Evolutionary conservation across 1,284 basidiomycete genomes (phyloP), one percentile per base, ranked within the genome.

Genomic region (Sanguinoderma infundibulare): DNA sequence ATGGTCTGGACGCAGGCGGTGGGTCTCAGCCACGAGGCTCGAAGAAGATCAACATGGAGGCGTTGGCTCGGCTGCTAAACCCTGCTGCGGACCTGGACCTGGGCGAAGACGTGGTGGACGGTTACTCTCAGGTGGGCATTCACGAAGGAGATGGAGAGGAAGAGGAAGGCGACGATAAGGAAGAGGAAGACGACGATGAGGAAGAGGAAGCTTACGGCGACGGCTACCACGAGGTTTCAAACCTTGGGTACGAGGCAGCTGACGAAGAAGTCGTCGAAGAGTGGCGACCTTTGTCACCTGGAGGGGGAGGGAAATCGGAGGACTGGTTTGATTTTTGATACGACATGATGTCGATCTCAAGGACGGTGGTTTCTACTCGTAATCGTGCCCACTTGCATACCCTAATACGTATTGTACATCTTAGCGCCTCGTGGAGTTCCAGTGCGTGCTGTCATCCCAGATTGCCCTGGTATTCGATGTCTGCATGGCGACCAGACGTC

Each of bases 11-110:
- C 24, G 53, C n/a, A 38, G 39, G 12, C 44, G 50, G 8, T 22
- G 47, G 34, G 49, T 59, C 36, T 22, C 62, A 59, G 66, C 63
- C 24, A 60, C 69, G 52, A 20, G 72, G 71, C 35, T 70, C 63
- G 59, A 72, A 69, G 70, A 66, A 66, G 53, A 72, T 80, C 63
- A 59, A 80, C 61, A 79, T 78, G 76, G 74, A 76, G 52, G 77
- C 71, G 34, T 65, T 81, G 32, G 70, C 70, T 12, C 70, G 71
- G 40, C 59, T 81, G 35, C 65, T 80, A 20, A 68, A 72, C 50
- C 70, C 73, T 7, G 56, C 62, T 14, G 57, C 51, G 7, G 55
- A 66, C 50, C 46, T 66, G 17, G 49, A 46, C 36, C 14, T 39
- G 39, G 36, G 12, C 26, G 53, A 34, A 32, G 38, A 39, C 40